Conservation (phyloP, 345 rosid species). For the Hirschfeldia incana region DNA sequence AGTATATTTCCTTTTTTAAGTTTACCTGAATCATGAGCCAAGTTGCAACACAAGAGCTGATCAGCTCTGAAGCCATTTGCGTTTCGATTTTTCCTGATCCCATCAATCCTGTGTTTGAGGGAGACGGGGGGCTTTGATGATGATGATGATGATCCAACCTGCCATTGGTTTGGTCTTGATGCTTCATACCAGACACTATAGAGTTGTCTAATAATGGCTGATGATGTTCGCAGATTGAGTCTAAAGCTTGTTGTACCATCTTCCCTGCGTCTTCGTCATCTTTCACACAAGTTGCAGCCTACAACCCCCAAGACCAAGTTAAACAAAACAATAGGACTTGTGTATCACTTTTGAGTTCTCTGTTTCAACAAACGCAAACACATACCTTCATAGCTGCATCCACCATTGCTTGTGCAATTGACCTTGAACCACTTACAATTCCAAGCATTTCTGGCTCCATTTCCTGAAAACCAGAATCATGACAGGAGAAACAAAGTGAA, state of each 20-base stretch:
- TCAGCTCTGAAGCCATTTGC: slow-evolving; percentile 68
- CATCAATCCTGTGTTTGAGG: slow-evolving; percentile 29
- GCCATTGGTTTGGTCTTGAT: slow-evolving; percentile 33
- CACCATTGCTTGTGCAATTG: slow-evolving; percentile 74
- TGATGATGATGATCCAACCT: slow-evolving; percentile 25
- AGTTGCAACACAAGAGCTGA: slow-evolving; percentile 78
- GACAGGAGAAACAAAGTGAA: slow-evolving; percentile 12
- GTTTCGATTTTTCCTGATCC: slow-evolving; percentile 38
- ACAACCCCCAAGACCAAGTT: slow-evolving; percentile 25
- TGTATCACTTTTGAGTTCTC: slow-evolving; percentile 7
- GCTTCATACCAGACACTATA: slow-evolving; percentile 20
- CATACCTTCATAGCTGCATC: slow-evolving; percentile 84
- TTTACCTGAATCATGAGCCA: slow-evolving; percentile 86
- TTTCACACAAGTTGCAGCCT: slow-evolving; percentile 66
- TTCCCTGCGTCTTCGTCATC: slow-evolving; percentile 63
- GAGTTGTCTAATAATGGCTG: slow-evolving; percentile 31
- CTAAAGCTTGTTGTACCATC: slow-evolving; percentile 62
- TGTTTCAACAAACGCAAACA: not conserved
- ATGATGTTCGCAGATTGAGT: slow-evolving; percentile 45
- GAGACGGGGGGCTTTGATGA: slow-evolving; percentile 12
- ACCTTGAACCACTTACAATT: slow-evolving; percentile 65
- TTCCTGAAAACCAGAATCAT: slow-evolving; percentile 50
- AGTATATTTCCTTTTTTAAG: not conserved
- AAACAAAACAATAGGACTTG: not conserved
- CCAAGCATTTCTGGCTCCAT: slow-evolving; percentile 60